Conservation (phyloP, 331 rosid species). For the Pyrus hybrid region DNA sequence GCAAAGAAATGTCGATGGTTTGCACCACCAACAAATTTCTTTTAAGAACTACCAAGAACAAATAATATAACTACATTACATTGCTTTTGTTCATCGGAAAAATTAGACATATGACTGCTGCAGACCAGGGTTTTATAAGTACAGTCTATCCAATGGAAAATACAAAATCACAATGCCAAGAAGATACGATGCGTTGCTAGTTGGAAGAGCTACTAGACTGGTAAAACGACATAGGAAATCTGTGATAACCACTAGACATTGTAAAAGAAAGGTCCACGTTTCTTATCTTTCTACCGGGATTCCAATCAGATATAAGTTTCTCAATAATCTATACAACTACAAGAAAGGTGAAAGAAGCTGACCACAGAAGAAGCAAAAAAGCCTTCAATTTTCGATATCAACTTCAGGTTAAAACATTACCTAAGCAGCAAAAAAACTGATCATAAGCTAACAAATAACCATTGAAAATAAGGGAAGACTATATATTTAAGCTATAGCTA, state of each 20-base stretch:
- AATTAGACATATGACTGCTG: background rate
- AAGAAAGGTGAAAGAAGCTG: background rate
- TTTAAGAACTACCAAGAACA: background rate
- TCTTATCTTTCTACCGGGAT: background rate
- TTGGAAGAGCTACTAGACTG: background rate
- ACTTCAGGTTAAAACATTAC: background rate
- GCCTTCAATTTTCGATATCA: background rate
- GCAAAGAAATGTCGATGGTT: background rate
- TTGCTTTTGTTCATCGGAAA: background rate
- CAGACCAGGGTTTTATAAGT: background rate
- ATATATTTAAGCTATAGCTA: background rate
- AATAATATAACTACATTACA: background rate
- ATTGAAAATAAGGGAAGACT: background rate
- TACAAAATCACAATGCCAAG: background rate
- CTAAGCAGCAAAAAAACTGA: background rate
- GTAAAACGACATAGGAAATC: background rate
- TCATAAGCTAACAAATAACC: background rate
- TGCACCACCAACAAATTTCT: background rate
- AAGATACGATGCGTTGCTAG: background rate
- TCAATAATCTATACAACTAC: background rate
- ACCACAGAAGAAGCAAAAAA: background rate
- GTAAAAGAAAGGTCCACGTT: background rate
- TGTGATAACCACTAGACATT: background rate
- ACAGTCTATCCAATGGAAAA: background rate
- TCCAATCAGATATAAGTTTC: background rate